Conservation (phyloP, 768 basidiomycete genomes). For the Neoboletus subvelutipes region DNA sequence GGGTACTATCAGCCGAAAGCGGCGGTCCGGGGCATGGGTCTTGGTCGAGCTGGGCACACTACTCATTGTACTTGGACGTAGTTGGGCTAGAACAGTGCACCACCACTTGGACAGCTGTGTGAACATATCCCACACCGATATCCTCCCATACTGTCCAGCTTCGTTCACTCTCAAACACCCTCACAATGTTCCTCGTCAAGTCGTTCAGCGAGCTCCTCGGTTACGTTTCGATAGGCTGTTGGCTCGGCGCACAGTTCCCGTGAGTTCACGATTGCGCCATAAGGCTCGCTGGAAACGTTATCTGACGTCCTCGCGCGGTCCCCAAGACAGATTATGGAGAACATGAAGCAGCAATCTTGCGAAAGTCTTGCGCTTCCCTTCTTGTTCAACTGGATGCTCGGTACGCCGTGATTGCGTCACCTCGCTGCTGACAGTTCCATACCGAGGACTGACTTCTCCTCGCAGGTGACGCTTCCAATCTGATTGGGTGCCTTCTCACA, state of each 20-base stretch:
- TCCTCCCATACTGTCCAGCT: slow-evolving; percentile 1
- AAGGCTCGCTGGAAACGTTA: slow-evolving; percentile 1
- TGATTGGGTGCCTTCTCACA: slow-evolving; percentile 88
- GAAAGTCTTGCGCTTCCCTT: slow-evolving; percentile 93
- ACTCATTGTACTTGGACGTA: neutral
- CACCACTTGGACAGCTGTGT: slow-evolving; percentile 10
- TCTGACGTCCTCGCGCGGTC: slow-evolving; percentile 3
- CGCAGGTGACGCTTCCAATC: slow-evolving; percentile 87
- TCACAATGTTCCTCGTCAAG: slow-evolving; percentile 19
- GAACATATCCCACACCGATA: slow-evolving; percentile 16
- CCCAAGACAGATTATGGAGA: slow-evolving; percentile 79
- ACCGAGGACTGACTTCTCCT: slow-evolving; percentile 5
- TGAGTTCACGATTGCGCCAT: slow-evolving; percentile 42
- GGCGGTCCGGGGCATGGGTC: neutral
- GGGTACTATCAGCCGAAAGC: slow-evolving; percentile 1
- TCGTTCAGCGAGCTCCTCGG: slow-evolving; percentile 64
- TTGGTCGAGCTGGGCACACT: neutral
- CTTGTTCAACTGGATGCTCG: slow-evolving; percentile 88
- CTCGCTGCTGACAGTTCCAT: neutral
- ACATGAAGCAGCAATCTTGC: slow-evolving; percentile 70
- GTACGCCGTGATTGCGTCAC: slow-evolving; percentile 43
- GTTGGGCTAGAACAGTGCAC: neutral
- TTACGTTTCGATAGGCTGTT: slow-evolving; percentile 69
- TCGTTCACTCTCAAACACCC: neutral
- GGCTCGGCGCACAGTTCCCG: slow-evolving; percentile 90